Conservation (phyloP, 768 basidiomycete genomes). For the Botryobasidium botryosum region DNA sequence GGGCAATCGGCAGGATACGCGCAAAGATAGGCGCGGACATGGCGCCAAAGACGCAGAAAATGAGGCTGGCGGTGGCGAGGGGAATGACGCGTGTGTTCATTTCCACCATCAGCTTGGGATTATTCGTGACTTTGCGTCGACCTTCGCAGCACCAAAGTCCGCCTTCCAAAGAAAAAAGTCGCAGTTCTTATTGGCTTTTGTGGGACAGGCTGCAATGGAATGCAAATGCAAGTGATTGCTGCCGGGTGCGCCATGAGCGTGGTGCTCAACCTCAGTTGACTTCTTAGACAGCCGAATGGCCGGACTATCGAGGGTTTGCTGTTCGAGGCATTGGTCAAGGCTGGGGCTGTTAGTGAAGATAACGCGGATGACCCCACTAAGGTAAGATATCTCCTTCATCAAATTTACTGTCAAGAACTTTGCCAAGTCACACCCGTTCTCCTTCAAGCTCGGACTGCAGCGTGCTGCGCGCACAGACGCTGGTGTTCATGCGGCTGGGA, state of each 20-base stretch:
- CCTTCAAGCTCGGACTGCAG: constrained; percentile 54
- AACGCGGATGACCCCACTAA: constrained; percentile 85
- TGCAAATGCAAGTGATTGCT: constrained; percentile 69
- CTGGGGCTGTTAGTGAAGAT: constrained; percentile 86
- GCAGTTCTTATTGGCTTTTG: constrained; percentile 82
- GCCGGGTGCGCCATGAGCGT: not conserved
- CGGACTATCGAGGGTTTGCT: constrained; percentile 88
- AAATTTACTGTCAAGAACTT: not conserved
- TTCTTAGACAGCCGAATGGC: constrained; percentile 6
- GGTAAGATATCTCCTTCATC: constrained; percentile 24
- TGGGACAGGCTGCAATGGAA: constrained; percentile 82
- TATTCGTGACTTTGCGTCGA: no score
- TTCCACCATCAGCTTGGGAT: no score
- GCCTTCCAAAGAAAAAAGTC: constrained; percentile 61
- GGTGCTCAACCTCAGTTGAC: not conserved
- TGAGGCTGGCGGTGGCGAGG: no score
- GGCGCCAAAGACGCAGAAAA: no score
- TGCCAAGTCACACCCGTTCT: not conserved
- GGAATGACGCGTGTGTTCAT: no score
- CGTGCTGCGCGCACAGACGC: constrained; percentile 93
- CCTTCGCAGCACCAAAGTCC: no score
- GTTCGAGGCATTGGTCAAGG: constrained; percentile 74
- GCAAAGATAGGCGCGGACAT: no score
- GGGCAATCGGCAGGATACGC: no score
- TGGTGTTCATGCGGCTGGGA: constrained; percentile 93